A percentile compares a stretch with the other conserved stretches of the same genome.
These are phyloP conservation scores for Colletotrichum scovillei DNA, from an alignment of 2,329 filamentous ascomycete genomes.

Conservation along the genomic window DNA sequence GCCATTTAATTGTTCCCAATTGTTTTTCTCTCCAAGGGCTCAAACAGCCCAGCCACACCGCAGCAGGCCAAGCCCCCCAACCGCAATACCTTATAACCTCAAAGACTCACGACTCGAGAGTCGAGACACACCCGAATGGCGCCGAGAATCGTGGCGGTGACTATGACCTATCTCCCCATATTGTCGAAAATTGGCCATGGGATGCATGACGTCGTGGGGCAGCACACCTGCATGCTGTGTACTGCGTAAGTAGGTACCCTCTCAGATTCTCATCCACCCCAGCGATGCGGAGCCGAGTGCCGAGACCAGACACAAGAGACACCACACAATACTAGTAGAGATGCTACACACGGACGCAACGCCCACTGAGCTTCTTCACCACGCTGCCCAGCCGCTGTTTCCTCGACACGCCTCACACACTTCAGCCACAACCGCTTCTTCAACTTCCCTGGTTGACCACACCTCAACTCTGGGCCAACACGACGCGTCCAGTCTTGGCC, in stretches of 20 bases:
- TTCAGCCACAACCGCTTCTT: constrained; percentile 9
- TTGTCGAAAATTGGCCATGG: constrained; percentile 13
- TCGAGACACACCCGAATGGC: constrained; percentile 8
- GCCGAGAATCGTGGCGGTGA: constrained; percentile 18
- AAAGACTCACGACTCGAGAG: not conserved
- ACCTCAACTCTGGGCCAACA: not conserved
- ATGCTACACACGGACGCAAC: constrained; percentile 3
- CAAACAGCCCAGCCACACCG: constrained; percentile 1
- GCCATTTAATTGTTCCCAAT: not conserved
- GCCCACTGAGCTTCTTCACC: constrained; percentile 11
- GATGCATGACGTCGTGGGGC: constrained; percentile 31
- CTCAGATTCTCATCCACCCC: not conserved
- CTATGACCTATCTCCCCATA: not conserved
- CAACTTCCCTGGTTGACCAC: not conserved
- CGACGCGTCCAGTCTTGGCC: constrained; percentile 2
- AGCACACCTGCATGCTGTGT: not conserved
- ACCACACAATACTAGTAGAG: not conserved
- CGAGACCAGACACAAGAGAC: constrained; percentile 28
- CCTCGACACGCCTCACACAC: constrained; percentile 14
- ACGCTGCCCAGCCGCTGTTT: not conserved
- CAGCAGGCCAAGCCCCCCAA: constrained; percentile 3
- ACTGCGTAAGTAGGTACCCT: too few relatives aligned
- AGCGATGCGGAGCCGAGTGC: constrained; percentile 13
- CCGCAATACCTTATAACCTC: not conserved
- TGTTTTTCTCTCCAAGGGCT: not conserved